These are phyloP conservation scores for Tolypocladium tropicale DNA, from an alignment of 2,329 filamentous ascomycete species.

Conservation along the genomic window DNA sequence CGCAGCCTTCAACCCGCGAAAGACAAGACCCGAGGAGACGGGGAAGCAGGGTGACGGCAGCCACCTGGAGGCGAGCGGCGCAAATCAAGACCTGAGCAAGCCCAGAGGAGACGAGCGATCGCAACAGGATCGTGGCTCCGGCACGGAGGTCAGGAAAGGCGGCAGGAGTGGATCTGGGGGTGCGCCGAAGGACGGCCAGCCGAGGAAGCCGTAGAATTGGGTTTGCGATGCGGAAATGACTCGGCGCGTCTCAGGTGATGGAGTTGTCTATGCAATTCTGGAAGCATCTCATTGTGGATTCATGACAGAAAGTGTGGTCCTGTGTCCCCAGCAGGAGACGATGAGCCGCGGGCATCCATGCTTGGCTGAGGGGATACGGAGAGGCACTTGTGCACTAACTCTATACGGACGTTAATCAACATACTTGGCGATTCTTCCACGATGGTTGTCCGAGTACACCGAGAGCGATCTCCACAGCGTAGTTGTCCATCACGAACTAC, in stretches of 20 bases:
- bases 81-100: constrained; percentile 33
- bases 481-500: too few relatives aligned
- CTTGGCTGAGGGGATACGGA: not conserved
- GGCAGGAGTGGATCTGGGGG: constrained; percentile 21
- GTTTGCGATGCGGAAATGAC: not conserved
- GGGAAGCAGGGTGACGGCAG: constrained; percentile 26
- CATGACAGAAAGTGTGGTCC: too few relatives aligned
- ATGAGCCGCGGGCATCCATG: not conserved
- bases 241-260: not conserved
- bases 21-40: constrained; percentile 56
- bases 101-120: constrained; percentile 25
- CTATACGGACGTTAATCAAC: not conserved
- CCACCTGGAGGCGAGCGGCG: constrained; percentile 31
- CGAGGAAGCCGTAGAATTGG: not conserved
- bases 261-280: not conserved
- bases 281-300: not conserved
- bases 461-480: too few relatives aligned
- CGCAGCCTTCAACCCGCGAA: constrained; percentile 58
- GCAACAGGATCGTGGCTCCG: constrained; percentile 19
- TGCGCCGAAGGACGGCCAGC: constrained; percentile 19
- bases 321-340: not conserved
- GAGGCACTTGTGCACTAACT: not conserved
- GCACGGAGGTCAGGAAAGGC: constrained; percentile 22
- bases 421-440: not conserved
- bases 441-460: not conserved